Percentiles rank a stretch among this genome's conserved stretches.
phyloP scores from a whole-genome alignment of 2,329 filamentous ascomycete species.

The Fusarium penzigii region DNA sequence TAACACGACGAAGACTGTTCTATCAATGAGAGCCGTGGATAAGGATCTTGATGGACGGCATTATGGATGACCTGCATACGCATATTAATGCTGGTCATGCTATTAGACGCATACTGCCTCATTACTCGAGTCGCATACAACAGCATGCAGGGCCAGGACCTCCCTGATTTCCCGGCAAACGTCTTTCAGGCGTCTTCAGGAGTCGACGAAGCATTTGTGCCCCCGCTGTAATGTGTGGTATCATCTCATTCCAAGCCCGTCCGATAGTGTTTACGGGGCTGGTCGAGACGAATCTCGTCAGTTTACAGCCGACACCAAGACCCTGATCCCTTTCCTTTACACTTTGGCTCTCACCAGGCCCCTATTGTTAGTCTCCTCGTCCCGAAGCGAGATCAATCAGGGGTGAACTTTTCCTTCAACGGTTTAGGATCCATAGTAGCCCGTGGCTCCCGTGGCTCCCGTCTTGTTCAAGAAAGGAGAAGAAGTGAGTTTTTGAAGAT shows the following conservation, averaged over 20 bases:
- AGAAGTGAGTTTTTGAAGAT: conserved; percentile 24
- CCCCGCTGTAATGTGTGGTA: too few species aligned
- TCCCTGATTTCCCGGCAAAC: too few species aligned
- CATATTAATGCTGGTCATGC: conserved; percentile 18
- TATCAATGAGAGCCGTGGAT: conserved; percentile 22
- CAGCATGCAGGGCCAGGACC: too few species aligned
- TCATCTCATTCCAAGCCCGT: too few species aligned
- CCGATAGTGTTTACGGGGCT: too few species aligned
- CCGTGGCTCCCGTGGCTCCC: conserved; percentile 29
- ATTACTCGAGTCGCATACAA: conserved; percentile 20
- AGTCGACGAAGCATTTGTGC: too few species aligned
- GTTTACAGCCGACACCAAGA: conserved; percentile 3
- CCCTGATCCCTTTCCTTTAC: conserved; percentile 8
- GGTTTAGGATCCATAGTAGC: conserved; percentile 27
- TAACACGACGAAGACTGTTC: conserved; percentile 17
- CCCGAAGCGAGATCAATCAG: conserved; percentile 9
- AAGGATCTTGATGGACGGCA: conserved; percentile 19
- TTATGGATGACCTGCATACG: conserved; percentile 25
- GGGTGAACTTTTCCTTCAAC: conserved; percentile 22
- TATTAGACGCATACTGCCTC: conserved; percentile 19
- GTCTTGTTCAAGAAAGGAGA: conserved; percentile 23
- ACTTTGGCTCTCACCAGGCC: too few species aligned
- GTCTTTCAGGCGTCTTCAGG: too few species aligned
- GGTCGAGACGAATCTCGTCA: too few species aligned
- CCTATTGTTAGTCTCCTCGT: conserved; percentile 6